Evolutionary conservation across 352 stramenopile genomes (phyloP).

Genomic region (Phytopythium ostracodes): DNA sequence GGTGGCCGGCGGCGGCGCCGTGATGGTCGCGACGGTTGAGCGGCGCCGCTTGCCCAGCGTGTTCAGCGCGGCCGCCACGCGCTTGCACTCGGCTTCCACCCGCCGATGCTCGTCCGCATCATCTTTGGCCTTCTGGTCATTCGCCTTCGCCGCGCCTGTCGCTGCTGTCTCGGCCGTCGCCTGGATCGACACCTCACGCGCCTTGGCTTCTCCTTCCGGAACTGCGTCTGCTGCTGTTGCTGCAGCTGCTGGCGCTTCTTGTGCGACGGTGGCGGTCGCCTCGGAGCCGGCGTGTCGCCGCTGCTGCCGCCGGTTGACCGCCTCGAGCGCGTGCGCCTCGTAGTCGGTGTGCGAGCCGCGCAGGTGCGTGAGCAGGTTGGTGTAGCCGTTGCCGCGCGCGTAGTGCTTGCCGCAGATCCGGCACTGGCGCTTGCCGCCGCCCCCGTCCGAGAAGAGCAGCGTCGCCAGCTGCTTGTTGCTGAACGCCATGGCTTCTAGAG

Average conservation of each 20-base stretch:
- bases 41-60: slow-evolving; percentile 5
- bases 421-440: slow-evolving; percentile 9
- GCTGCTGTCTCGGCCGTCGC: background rate
- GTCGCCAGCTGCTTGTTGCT: slow-evolving; percentile 11
- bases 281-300: background rate
- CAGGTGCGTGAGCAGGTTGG: slow-evolving; percentile 14
- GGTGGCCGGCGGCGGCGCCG: background rate
- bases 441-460: slow-evolving; percentile 14
- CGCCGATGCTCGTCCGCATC: background rate
- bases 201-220: background rate
- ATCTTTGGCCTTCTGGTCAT: background rate
- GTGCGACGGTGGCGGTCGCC: background rate
- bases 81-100: background rate
- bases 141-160: background rate
- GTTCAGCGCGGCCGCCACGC: background rate
- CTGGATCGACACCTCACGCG: background rate
- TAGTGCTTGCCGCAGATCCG: slow-evolving; percentile 14
- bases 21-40: background rate
- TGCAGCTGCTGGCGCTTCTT: background rate
- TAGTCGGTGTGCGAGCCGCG: slow-evolving; percentile 8
- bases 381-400: slow-evolving; percentile 16
- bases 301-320: background rate
- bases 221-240: background rate
- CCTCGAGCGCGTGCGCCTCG: slow-evolving; percentile 7
- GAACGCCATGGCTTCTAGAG: slow-evolving; percentile 7